Percentiles rank a stretch among this genome's conserved stretches.
Conservation (phyloP, 179 eudicot species). For the Amaranthus tricolor region DNA sequence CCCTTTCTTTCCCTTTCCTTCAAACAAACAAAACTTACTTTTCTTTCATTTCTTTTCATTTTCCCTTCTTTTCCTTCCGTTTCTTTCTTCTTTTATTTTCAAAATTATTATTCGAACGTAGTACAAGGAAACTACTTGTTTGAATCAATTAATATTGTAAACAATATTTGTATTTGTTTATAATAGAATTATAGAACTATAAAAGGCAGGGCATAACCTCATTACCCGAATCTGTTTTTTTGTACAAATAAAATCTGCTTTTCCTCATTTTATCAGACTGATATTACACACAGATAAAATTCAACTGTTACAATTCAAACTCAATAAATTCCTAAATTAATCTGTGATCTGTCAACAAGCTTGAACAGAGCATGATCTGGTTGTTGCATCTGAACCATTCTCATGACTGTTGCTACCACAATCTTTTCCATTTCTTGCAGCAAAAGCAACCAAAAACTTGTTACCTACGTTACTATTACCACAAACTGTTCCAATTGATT, state of each 20-base stretch:
- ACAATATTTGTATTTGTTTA: too few relatives aligned
- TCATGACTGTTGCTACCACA: slow-evolving; percentile 39
- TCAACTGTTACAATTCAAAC: background rate
- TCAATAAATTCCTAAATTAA: background rate
- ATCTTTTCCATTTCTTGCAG: slow-evolving; percentile 49
- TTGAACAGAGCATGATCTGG: slow-evolving; percentile 39
- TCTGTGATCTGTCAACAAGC: slow-evolving; percentile 38
- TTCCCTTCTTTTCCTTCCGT: too few relatives aligned
- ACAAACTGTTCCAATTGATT: background rate
- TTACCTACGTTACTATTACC: background rate
- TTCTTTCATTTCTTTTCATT: too few relatives aligned
- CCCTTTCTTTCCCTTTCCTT: too few relatives aligned
- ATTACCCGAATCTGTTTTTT: background rate
- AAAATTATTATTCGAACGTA: too few relatives aligned
- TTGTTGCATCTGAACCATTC: slow-evolving; percentile 28
- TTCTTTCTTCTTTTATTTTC: too few relatives aligned
- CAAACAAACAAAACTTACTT: too few relatives aligned
- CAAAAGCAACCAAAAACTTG: slow-evolving; percentile 64
- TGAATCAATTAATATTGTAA: too few relatives aligned
- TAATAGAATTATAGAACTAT: too few relatives aligned
- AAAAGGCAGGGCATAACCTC: too few relatives aligned
- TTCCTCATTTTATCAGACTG: background rate
- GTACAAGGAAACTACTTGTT: too few relatives aligned
- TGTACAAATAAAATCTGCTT: background rate
- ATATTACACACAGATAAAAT: background rate